A percentile compares a stretch with the other conserved stretches of the same genome.
Evolutionary conservation across 2,329 filamentous ascomycete species (phyloP).

Genomic region (Trichoderma polysporum): DNA sequence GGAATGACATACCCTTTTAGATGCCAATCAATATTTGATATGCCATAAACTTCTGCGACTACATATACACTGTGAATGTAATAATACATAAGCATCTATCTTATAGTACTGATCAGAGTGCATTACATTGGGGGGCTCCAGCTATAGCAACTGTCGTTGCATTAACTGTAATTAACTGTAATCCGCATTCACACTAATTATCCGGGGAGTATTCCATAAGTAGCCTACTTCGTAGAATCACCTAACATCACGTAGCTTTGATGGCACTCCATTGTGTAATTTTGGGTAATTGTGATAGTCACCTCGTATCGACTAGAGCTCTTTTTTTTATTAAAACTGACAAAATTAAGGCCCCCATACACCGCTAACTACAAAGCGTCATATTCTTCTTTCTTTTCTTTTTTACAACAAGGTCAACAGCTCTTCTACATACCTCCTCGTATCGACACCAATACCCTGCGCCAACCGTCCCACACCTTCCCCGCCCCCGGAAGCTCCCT

Average conservation of each 20-base stretch:
- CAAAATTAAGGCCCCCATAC: not conserved
- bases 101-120: too few relatives aligned
- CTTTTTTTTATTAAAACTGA: not conserved
- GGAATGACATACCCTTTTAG: constrained; percentile 18
- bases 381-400: not conserved
- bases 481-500: constrained; percentile 45
- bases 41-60: not conserved
- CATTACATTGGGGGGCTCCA: too few relatives aligned
- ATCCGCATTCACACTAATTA: too few relatives aligned
- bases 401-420: constrained; percentile 57
- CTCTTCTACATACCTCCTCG: constrained; percentile 71
- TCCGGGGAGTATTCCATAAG: too few relatives aligned
- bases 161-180: too few relatives aligned
- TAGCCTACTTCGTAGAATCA: not conserved
- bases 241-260: not conserved
- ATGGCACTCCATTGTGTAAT: not conserved
- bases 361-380: not conserved
- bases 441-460: constrained; percentile 76
- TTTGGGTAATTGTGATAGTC: not conserved
- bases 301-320: not conserved
- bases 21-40: not conserved
- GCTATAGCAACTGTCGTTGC: too few relatives aligned
- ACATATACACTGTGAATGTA: not conserved
- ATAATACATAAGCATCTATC: too few relatives aligned
- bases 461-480: constrained; percentile 61